Conservation (phyloP, 805 yeast genomes). For the Pichia nanzhaoensis region DNA sequence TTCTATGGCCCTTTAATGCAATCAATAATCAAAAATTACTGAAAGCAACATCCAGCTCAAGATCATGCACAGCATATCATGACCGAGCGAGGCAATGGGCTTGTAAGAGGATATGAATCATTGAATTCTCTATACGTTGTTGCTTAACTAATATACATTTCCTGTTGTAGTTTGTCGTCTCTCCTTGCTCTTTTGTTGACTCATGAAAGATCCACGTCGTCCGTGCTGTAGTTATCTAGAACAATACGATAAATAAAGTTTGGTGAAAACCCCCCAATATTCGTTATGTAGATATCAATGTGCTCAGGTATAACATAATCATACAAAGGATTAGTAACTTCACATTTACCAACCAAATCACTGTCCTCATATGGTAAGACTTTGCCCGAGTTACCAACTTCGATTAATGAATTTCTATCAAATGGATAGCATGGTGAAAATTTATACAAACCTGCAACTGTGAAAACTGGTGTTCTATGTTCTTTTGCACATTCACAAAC, state of each 20-base stretch:
- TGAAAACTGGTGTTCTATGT: constrained; percentile 92
- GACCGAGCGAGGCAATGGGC: constrained; percentile 68
- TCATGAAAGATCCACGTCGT: constrained; percentile 61
- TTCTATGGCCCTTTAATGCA: constrained; percentile 48
- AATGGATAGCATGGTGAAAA: constrained; percentile 90
- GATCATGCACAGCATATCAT: constrained; percentile 29
- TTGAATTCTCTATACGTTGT: neutral
- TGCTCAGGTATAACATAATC: constrained; percentile 93
- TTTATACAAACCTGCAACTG: constrained; percentile 90
- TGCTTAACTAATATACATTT: too few relatives aligned
- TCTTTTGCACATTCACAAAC: constrained; percentile 96
- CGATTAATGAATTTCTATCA: constrained; percentile 74
- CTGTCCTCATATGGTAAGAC: constrained; percentile 73
- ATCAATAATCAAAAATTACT: constrained; percentile 3
- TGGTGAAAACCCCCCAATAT: constrained; percentile 94
- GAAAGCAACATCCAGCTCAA: constrained; percentile 53
- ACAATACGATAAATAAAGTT: constrained; percentile 93
- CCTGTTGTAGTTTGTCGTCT: constrained; percentile 5
- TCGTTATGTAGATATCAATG: constrained; percentile 89
- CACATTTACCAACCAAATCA: constrained; percentile 62
- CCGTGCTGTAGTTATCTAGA: constrained; percentile 84
- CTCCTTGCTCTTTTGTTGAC: neutral
- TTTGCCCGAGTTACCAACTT: constrained; percentile 90
- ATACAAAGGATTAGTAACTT: constrained; percentile 78
- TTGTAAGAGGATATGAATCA: neutral